Evolutionary conservation across 768 basidiomycete genomes (phyloP).

Genomic region (Polyporus arcularius): DNA sequence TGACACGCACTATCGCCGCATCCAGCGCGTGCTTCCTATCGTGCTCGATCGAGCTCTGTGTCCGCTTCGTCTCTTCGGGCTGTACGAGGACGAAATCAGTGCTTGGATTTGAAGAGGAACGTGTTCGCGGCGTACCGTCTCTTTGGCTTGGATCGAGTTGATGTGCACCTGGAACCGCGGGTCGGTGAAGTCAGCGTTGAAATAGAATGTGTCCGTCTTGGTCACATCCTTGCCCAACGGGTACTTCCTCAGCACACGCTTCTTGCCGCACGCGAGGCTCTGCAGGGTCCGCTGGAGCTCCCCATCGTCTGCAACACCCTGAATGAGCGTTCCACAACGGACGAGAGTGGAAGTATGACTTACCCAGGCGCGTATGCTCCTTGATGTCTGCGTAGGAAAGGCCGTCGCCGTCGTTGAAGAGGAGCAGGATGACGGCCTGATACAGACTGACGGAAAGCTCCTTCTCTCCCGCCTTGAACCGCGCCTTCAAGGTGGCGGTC

Average conservation of each 20-base stretch:
- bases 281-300: slow-evolving; percentile 87
- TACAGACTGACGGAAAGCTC: slow-evolving; percentile 91
- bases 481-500: slow-evolving; percentile 72
- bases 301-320: slow-evolving; percentile 50
- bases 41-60: slow-evolving; percentile 81
- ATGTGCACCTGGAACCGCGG: slow-evolving; percentile 81
- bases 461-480: slow-evolving; percentile 70
- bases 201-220: slow-evolving; percentile 74
- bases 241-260: slow-evolving; percentile 81
- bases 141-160: slow-evolving; percentile 93
- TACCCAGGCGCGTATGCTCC: slow-evolving; percentile 71
- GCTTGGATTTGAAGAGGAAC: not conserved
- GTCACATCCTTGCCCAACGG: slow-evolving; percentile 79
- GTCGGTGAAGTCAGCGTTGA: slow-evolving; percentile 84
- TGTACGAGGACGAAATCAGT: slow-evolving; percentile 30
- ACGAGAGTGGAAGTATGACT: slow-evolving; percentile 25
- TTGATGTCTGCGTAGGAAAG: slow-evolving; percentile 69
- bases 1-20: slow-evolving; percentile 94
- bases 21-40: slow-evolving; percentile 87
- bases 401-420: slow-evolving; percentile 75
- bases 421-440: slow-evolving; percentile 82
- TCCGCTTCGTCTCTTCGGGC: slow-evolving; percentile 85
- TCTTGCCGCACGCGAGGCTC: slow-evolving; percentile 89
- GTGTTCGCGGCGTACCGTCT: slow-evolving; percentile 61
- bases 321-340: slow-evolving; percentile 28